phyloP scores from a whole-genome alignment of 345 rosid genomes.

The Corchorus olitorius region DNA sequence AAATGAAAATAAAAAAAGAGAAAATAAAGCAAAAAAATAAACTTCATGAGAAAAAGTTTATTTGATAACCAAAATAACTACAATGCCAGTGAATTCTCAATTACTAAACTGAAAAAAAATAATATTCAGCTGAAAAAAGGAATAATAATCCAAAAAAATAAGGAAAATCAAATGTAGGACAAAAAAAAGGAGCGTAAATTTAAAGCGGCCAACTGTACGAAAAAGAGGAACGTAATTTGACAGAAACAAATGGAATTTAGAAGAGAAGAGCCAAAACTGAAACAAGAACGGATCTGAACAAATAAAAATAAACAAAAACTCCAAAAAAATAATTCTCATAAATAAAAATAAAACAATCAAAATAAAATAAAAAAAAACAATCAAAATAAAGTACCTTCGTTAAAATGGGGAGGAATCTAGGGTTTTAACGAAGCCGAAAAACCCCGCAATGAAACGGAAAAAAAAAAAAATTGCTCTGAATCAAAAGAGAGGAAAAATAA shows the following conservation, averaged over 20 bases:
- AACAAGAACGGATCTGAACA: slow-evolving; percentile 34
- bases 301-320: neutral
- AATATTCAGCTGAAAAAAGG: neutral
- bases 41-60: neutral
- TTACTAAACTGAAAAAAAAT: neutral
- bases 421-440: slow-evolving; percentile 40
- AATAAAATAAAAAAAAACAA: slow-evolving; percentile 1
- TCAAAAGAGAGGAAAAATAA: slow-evolving; percentile 20
- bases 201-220: neutral
- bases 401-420: slow-evolving; percentile 45
- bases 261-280: slow-evolving; percentile 34
- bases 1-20: neutral
- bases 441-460: slow-evolving; percentile 11
- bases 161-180: slow-evolving; percentile 17
- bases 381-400: slow-evolving; percentile 24
- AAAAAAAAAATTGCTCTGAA: slow-evolving; percentile 15
- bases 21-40: slow-evolving; percentile 8
- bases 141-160: neutral
- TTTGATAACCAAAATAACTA: neutral
- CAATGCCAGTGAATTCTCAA: slow-evolving; percentile 27
- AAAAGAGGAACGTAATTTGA: slow-evolving; percentile 8
- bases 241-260: neutral
- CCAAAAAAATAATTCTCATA: neutral
- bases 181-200: slow-evolving; percentile 14
- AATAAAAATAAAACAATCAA: neutral